Evolutionary conservation across 441 rosid genomes (phyloP).

Genomic region (Croton laevigatus): DNA sequence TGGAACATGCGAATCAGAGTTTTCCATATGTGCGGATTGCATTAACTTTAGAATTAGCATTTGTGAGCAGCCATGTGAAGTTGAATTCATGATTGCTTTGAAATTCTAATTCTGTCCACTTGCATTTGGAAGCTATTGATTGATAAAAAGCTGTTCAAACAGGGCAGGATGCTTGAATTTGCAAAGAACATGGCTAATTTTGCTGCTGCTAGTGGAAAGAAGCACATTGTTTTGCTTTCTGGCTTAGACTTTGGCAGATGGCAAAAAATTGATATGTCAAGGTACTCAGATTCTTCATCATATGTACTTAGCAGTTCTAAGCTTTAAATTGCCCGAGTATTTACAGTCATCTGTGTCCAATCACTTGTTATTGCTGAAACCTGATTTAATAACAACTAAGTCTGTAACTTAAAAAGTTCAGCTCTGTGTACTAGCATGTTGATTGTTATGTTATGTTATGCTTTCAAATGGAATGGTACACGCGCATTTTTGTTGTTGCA

Average conservation of each 20-base stretch:
- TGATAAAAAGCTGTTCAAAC: constrained; percentile 11
- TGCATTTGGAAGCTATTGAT: not conserved
- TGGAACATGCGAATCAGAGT: not conserved
- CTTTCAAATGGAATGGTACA: not conserved
- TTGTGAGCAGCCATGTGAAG: constrained; percentile 5
- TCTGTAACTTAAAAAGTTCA: not conserved
- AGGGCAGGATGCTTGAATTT: constrained; percentile 82
- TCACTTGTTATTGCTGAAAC: not conserved
- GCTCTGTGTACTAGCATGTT: not conserved
- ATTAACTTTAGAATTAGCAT: not conserved
- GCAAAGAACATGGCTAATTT: constrained; percentile 73
- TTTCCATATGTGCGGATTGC: not conserved
- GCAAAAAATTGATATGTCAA: constrained; percentile 75
- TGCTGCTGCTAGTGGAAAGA: constrained; percentile 73
- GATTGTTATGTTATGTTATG: not conserved
- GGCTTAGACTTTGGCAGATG: constrained; percentile 87
- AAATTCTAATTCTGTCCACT: not conserved
- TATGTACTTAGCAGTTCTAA: constrained; percentile 1
- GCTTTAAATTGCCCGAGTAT: not conserved
- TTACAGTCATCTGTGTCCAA: not conserved
- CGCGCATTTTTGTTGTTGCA: not conserved
- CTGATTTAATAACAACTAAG: not conserved
- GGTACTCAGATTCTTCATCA: constrained; percentile 37
- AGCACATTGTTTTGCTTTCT: constrained; percentile 66
- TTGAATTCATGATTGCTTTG: not conserved